These are phyloP conservation scores for Hanseniaspora nectarophila DNA, from an alignment of 805 yeast species.

Conservation along the genomic window DNA sequence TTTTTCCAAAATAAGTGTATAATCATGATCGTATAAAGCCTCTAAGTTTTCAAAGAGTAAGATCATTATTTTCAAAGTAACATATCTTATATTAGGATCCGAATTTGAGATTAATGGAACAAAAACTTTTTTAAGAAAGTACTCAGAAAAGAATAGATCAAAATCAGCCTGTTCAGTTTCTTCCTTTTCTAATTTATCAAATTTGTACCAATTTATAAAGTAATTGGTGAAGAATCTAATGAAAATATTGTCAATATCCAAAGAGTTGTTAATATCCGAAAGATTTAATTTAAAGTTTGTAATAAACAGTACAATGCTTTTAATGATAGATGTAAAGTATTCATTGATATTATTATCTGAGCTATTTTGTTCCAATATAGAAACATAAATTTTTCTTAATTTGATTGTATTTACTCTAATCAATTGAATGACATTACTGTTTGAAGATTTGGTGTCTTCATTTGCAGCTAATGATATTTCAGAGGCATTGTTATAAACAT, in stretches of 20 bases:
- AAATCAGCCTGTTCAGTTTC: slow-evolving; percentile 27
- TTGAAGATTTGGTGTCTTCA: background rate
- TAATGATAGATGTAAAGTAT: background rate
- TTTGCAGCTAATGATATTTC: background rate
- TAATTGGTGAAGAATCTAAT: slow-evolving; percentile 12
- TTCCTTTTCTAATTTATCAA: background rate
- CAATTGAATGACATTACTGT: slow-evolving; percentile 11
- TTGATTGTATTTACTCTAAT: slow-evolving; percentile 12
- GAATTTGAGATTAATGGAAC: slow-evolving; percentile 68
- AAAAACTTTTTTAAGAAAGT: slow-evolving; percentile 62
- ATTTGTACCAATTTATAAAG: slow-evolving; percentile 11
- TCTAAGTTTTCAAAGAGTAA: slow-evolving; percentile 58
- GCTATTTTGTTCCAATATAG: background rate
- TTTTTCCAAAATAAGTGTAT: slow-evolving; percentile 48
- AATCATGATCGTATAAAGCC: slow-evolving; percentile 63
- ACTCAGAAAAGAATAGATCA: slow-evolving; percentile 35
- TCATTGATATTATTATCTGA: background rate
- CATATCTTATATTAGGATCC: slow-evolving; percentile 63
- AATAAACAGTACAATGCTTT: background rate
- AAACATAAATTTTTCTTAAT: slow-evolving; percentile 10
- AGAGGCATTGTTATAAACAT: slow-evolving; percentile 3
- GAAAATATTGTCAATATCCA: slow-evolving; percentile 9
- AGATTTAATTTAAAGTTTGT: slow-evolving; percentile 3
- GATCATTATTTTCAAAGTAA: slow-evolving; percentile 67
- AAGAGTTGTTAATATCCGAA: slow-evolving; percentile 4